These are phyloP conservation scores for Penicillium frequentans DNA, from an alignment of 2,329 filamentous ascomycete genomes.

Conservation along the genomic window DNA sequence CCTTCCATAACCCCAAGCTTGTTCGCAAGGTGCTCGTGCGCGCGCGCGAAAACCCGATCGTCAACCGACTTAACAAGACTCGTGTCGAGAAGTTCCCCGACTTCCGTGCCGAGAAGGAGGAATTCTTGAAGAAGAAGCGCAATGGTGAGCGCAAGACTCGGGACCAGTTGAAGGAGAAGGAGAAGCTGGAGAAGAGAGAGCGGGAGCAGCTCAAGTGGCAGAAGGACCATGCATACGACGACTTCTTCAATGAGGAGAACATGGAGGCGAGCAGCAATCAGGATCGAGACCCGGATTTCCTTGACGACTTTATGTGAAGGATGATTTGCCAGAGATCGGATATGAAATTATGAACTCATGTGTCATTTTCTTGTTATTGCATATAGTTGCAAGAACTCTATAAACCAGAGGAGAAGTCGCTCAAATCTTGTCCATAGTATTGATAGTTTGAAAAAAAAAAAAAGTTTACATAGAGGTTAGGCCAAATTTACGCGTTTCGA, in stretches of 20 bases:
- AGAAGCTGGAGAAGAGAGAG: constrained; percentile 61
- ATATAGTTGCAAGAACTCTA: background rate
- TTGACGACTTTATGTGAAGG: constrained; percentile 94
- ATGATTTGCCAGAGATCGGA: background rate
- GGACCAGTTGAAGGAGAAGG: constrained; percentile 41
- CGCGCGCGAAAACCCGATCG: constrained; percentile 80
- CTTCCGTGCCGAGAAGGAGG: constrained; percentile 77
- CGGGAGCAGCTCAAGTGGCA: constrained; percentile 88
- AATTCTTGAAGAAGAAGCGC: constrained; percentile 68
- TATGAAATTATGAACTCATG: constrained; percentile 11
- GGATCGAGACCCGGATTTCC: constrained; percentile 68
- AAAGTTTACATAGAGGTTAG: background rate
- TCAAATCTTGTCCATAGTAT: background rate
- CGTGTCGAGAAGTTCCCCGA: constrained; percentile 86
- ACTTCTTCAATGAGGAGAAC: constrained; percentile 81
- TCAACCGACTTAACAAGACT: constrained; percentile 99
- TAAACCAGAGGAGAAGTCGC: background rate
- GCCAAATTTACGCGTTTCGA: background rate
- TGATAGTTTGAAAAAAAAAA: background rate
- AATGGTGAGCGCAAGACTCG: constrained; percentile 59
- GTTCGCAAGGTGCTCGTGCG: constrained; percentile 80
- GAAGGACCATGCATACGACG: constrained; percentile 97
- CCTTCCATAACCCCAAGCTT: constrained; percentile 82
- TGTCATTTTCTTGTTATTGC: background rate
- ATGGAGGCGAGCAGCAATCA: constrained; percentile 80